Conservation (phyloP, 768 basidiomycete species). For the Russula earlei region DNA sequence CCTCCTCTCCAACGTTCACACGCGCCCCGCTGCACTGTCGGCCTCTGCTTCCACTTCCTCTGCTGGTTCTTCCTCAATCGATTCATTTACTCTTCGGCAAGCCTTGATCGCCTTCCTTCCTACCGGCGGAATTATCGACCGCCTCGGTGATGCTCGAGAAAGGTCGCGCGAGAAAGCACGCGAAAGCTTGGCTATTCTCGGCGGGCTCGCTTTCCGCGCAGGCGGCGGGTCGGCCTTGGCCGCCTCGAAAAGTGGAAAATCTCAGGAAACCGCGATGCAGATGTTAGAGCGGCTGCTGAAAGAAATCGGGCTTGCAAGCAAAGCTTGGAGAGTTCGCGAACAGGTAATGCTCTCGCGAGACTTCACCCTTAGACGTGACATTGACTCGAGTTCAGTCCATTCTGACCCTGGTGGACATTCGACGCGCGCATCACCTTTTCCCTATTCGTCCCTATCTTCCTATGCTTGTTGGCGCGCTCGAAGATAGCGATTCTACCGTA, state of each 20-base stretch:
- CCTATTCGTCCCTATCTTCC: conserved; percentile 77
- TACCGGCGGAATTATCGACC: conserved; percentile 69
- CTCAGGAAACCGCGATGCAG: conserved; percentile 55
- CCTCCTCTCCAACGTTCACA: conserved; percentile 37
- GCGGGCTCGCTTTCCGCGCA: conserved; percentile 58
- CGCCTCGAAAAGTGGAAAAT: conserved; percentile 46
- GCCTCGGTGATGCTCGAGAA: conserved; percentile 71
- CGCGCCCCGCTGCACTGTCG: conserved; percentile 26
- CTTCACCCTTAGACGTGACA: conserved; percentile 21
- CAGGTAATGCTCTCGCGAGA: conserved; percentile 51
- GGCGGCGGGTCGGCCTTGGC: conserved; percentile 37
- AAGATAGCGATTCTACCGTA: conserved; percentile 86
- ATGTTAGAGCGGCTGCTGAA: conserved; percentile 64
- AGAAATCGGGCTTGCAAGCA: conserved; percentile 68
- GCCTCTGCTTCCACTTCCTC: conserved; percentile 44
- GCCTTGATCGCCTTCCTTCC: conserved; percentile 62
- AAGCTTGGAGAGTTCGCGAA: conserved; percentile 80
- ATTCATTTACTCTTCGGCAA: conserved; percentile 54
- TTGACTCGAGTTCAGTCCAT: conserved; percentile 32
- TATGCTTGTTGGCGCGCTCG: conserved; percentile 71
- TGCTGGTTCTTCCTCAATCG: conserved; percentile 36
- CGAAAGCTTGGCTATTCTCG: conserved; percentile 65
- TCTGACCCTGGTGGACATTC: conserved; percentile 60
- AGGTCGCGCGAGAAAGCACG: conserved; percentile 63
- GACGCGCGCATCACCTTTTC: conserved; percentile 59